These are phyloP conservation scores for Luffa acutangula DNA, from an alignment of 306 rosid species.

Conservation along the genomic window DNA sequence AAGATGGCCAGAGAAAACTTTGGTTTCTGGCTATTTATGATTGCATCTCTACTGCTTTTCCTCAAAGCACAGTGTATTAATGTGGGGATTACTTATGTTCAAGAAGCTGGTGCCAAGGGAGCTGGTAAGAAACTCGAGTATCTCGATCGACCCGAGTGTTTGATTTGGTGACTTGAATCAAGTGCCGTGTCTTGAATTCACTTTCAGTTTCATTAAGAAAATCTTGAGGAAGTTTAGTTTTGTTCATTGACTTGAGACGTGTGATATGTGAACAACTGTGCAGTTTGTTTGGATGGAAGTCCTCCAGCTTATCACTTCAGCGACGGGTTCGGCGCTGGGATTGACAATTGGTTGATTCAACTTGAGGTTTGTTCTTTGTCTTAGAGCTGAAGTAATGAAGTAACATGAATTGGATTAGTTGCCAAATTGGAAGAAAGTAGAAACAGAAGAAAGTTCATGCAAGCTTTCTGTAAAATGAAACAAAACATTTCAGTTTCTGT, in stretches of 20 bases:
- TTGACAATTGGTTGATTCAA: slow-evolving; percentile 68
- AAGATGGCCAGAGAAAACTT: slow-evolving; percentile 28
- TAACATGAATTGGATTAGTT: neutral
- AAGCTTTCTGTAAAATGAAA: neutral
- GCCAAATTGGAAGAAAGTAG: neutral
- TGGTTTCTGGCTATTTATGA: slow-evolving; percentile 35
- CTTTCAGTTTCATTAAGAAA: neutral
- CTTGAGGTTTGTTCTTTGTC: slow-evolving; percentile 61
- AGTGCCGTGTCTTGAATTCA: neutral
- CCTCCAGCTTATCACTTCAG: slow-evolving; percentile 88
- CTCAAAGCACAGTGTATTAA: slow-evolving; percentile 36
- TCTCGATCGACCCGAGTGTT: neutral
- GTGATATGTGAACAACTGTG: slow-evolving; percentile 12
- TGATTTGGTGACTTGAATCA: neutral
- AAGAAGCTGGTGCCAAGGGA: slow-evolving; percentile 63
- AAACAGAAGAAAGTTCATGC: neutral
- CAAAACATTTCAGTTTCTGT: neutral
- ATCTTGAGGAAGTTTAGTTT: slow-evolving; percentile 7
- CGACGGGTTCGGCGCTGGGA: slow-evolving; percentile 66
- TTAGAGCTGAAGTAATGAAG: neutral
- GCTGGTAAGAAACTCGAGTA: slow-evolving; percentile 50
- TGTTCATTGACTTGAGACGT: neutral
- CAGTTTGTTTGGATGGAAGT: slow-evolving; percentile 97
- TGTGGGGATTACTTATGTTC: slow-evolving; percentile 57
- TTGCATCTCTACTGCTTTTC: slow-evolving; percentile 27